Evolutionary conservation across 2,329 filamentous ascomycete species (phyloP).

Genomic region (Penicillium sp.): DNA sequence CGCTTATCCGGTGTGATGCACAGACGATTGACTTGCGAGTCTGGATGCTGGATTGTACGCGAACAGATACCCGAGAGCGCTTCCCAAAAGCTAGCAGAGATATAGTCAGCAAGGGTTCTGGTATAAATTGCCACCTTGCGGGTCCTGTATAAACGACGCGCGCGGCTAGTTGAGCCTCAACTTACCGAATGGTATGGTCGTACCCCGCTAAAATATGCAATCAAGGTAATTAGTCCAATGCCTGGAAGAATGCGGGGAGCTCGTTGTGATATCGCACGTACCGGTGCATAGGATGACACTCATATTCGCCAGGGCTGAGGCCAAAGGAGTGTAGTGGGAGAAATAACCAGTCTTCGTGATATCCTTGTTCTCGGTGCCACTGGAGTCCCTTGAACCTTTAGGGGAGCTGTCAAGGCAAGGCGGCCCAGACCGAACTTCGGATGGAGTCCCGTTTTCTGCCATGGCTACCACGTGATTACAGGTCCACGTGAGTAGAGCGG

Average conservation of each 20-base stretch:
- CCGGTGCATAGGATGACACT: slow-evolving; percentile 61
- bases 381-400: not conserved
- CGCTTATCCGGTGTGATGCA: slow-evolving; percentile 98
- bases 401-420: not conserved
- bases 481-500: not conserved
- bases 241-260: slow-evolving; percentile 15
- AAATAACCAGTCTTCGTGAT: slow-evolving; percentile 20
- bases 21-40: slow-evolving; percentile 95
- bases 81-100: slow-evolving; percentile 74
- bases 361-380: not conserved
- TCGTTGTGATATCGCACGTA: slow-evolving; percentile 29
- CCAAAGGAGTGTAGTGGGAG: slow-evolving; percentile 10
- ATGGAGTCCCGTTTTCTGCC: slow-evolving; percentile 6
- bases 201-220: slow-evolving; percentile 51
- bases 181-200: slow-evolving; percentile 65
- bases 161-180: slow-evolving; percentile 1
- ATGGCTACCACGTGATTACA: not conserved
- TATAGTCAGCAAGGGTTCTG: slow-evolving; percentile 4
- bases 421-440: not conserved
- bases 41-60: slow-evolving; percentile 92
- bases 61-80: slow-evolving; percentile 95
- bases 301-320: slow-evolving; percentile 38
- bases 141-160: not conserved
- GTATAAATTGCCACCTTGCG: not conserved
- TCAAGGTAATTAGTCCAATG: slow-evolving; percentile 11